Evolutionary conservation across 2,329 filamentous ascomycete species (phyloP).

Genomic region (Aspergillus texensis): DNA sequence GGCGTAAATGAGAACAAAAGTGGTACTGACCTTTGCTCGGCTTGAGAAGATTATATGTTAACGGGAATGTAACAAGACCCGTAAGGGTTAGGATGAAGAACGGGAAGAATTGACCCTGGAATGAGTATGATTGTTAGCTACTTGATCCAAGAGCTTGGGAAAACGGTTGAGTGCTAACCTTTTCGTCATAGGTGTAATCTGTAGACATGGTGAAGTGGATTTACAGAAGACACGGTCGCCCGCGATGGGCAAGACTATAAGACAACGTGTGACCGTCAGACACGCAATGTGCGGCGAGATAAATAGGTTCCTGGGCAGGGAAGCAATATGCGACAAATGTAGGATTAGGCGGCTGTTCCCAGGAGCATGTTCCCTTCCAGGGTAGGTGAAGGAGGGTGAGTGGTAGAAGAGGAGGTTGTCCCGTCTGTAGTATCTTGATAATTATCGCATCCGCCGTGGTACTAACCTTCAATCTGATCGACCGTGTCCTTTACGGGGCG

Average conservation of each 20-base stretch:
- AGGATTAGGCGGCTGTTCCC: neutral
- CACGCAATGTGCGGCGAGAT: constrained; percentile 1
- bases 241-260: constrained; percentile 29
- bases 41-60: constrained; percentile 85
- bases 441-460: constrained; percentile 27
- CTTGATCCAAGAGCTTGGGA: neutral
- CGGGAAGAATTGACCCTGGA: constrained; percentile 92
- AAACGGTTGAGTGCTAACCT: constrained; percentile 54
- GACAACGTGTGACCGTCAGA: constrained; percentile 7
- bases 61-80: constrained; percentile 81
- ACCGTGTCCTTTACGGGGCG: constrained; percentile 41
- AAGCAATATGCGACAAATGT: neutral
- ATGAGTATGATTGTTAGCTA: constrained; percentile 10
- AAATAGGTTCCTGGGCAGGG: neutral
- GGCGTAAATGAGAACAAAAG: neutral
- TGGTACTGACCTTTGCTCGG: constrained; percentile 64
- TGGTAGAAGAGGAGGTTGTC: constrained; percentile 7
- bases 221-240: constrained; percentile 37
- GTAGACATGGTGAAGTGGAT: constrained; percentile 65
- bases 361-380: constrained; percentile 17
- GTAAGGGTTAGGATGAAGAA: constrained; percentile 95
- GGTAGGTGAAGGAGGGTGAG: constrained; percentile 13
- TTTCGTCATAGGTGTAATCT: constrained; percentile 98
- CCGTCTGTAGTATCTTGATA: constrained; percentile 22
- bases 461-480: constrained; percentile 35